These are phyloP conservation scores for Bruguiera gymnorhiza DNA, from an alignment of 345 rosid species.

Conservation along the genomic window DNA sequence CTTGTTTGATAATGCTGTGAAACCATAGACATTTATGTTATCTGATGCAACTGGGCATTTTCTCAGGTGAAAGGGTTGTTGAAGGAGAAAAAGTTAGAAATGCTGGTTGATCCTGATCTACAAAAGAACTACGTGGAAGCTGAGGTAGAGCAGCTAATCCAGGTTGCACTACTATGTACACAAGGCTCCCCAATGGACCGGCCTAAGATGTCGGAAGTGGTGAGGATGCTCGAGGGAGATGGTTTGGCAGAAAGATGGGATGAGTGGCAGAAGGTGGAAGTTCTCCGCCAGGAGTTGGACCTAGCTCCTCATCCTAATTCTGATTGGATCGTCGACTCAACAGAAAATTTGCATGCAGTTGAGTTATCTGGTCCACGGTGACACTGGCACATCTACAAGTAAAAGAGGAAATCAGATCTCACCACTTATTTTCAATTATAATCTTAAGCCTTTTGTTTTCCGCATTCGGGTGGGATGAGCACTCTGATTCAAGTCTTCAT, in stretches of 20 bases:
- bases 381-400: not conserved
- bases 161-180: slow-evolving; percentile 29
- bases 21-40: not conserved
- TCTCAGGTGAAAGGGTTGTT: slow-evolving; percentile 26
- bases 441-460: not conserved
- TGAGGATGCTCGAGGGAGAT: slow-evolving; percentile 36
- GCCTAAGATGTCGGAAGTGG: slow-evolving; percentile 33
- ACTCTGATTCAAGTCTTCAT: not conserved
- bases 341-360: slow-evolving; percentile 30
- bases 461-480: not conserved
- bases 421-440: not conserved
- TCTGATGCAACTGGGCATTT: not conserved
- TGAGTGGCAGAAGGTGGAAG: slow-evolving; percentile 34
- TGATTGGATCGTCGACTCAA: slow-evolving; percentile 30
- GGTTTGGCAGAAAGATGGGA: slow-evolving; percentile 33
- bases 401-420: not conserved
- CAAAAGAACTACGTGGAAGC: slow-evolving; percentile 24
- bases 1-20: not conserved
- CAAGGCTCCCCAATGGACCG: slow-evolving; percentile 31
- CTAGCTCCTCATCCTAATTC: slow-evolving; percentile 19
- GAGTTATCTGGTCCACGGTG: slow-evolving; percentile 33
- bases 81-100: slow-evolving; percentile 31
- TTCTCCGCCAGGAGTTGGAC: slow-evolving; percentile 21
- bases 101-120: slow-evolving; percentile 33
- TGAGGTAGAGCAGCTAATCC: slow-evolving; percentile 31